These are phyloP conservation scores for Hanseniaspora lachancei DNA, from an alignment of 805 yeast species.

Conservation along the genomic window DNA sequence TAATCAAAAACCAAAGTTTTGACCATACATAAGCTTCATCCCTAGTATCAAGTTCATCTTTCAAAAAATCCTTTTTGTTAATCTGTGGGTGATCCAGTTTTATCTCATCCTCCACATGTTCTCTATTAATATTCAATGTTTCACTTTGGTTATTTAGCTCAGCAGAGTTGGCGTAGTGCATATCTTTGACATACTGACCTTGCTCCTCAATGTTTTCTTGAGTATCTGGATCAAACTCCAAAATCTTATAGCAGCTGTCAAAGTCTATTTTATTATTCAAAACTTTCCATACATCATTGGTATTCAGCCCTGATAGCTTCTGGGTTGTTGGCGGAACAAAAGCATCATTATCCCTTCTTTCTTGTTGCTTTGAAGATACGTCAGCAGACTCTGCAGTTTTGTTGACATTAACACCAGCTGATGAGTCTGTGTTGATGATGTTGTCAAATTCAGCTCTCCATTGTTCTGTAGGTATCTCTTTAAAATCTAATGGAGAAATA, in stretches of 20 bases:
- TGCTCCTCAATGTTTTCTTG: conserved; percentile 5
- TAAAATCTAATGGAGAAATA: conserved; percentile 9
- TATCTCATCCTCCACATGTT: conserved; percentile 18
- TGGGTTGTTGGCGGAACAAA: conserved; percentile 11
- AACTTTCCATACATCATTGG: conserved; percentile 5
- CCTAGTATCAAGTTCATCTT: conserved; percentile 47
- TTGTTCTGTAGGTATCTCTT: not conserved
- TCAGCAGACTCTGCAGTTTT: not conserved
- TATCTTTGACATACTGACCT: not conserved
- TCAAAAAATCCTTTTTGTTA: conserved; percentile 46
- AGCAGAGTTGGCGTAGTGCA: not conserved
- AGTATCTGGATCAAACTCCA: conserved; percentile 6
- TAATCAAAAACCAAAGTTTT: conserved; percentile 82
- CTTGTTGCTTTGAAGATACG: not conserved
- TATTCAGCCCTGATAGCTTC: conserved; percentile 4
- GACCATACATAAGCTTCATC: conserved; percentile 38
- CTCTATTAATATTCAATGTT: not conserved
- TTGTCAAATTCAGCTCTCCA: conserved; percentile 10
- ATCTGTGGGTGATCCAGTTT: conserved; percentile 28
- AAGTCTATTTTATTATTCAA: conserved; percentile 6
- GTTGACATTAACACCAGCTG: not conserved
- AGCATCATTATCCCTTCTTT: not conserved
- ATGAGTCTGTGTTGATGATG: conserved; percentile 2
- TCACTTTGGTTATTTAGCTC: not conserved
- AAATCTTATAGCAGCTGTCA: conserved; percentile 4